phyloP scores from a whole-genome alignment of 1,284 basidiomycete species.

The Vanrija humicola region DNA sequence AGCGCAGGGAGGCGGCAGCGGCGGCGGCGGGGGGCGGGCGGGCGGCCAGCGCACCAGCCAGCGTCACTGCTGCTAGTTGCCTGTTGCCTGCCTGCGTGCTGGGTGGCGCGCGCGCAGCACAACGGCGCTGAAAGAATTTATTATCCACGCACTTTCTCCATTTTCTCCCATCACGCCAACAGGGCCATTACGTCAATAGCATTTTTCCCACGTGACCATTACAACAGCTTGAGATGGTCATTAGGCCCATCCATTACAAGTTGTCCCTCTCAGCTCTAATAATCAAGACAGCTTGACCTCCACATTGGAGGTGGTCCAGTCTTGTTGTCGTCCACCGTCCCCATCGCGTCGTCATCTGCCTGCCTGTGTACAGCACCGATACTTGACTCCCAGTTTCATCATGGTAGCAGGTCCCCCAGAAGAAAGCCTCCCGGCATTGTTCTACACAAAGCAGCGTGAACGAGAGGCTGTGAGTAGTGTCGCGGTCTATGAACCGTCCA shows the following conservation, averaged over 20 bases:
- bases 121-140: constrained; percentile 5
- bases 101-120: neutral
- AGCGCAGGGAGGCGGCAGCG: too few species aligned
- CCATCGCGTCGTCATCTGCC: neutral
- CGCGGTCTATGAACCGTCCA: neutral
- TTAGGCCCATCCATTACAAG: neutral
- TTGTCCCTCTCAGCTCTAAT: neutral
- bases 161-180: constrained; percentile 4
- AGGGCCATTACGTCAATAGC: neutral
- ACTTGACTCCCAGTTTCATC: neutral
- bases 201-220: constrained; percentile 1
- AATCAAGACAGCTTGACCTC: neutral
- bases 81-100: too few species aligned
- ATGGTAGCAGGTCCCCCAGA: constrained; percentile 25
- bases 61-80: too few species aligned
- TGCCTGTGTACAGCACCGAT: too few species aligned
- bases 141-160: neutral
- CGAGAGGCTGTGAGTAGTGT: constrained; percentile 30
- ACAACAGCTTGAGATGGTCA: neutral
- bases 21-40: too few species aligned
- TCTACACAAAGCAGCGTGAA: constrained; percentile 32
- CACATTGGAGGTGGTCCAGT: neutral
- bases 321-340: neutral
- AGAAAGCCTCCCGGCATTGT: constrained; percentile 20
- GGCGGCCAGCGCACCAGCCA: too few species aligned